Evolutionary conservation across 805 yeast species (phyloP).

Genomic region (Yamadazyma tumulicola): DNA sequence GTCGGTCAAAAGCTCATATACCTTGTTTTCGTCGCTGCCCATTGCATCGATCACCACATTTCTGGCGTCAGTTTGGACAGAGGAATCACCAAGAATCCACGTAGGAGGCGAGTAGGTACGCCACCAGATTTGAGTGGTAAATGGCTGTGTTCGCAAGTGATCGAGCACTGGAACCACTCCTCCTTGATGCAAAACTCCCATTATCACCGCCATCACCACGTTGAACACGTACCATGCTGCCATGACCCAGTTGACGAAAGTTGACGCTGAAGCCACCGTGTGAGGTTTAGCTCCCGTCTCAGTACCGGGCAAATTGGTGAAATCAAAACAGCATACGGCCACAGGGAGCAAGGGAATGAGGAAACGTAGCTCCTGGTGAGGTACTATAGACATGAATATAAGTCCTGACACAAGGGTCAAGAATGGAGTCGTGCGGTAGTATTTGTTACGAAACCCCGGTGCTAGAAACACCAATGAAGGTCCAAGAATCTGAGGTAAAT

Average conservation of each 20-base stretch:
- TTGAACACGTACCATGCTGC: slow-evolving; percentile 66
- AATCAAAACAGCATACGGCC: slow-evolving; percentile 53
- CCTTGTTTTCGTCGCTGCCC: slow-evolving; percentile 36
- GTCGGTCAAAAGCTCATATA: slow-evolving; percentile 3
- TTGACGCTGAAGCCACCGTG: slow-evolving; percentile 7
- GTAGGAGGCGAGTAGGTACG: slow-evolving; percentile 91
- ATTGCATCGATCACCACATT: slow-evolving; percentile 43
- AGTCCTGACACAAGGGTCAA: slow-evolving; percentile 63
- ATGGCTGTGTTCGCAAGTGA: neutral
- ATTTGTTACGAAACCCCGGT: slow-evolving; percentile 29
- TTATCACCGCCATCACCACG: slow-evolving; percentile 49
- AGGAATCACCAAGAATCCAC: slow-evolving; percentile 57
- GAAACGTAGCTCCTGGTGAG: slow-evolving; percentile 94
- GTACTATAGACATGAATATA: slow-evolving; percentile 59
- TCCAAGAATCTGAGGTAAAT: slow-evolving; percentile 79
- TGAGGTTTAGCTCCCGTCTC: slow-evolving; percentile 10
- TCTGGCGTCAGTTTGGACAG: slow-evolving; percentile 3
- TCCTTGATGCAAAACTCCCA: slow-evolving; percentile 87
- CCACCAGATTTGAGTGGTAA: slow-evolving; percentile 73
- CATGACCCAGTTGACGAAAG: slow-evolving; percentile 16
- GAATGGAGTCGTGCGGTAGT: slow-evolving; percentile 53
- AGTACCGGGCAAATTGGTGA: slow-evolving; percentile 18
- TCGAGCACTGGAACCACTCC: slow-evolving; percentile 72
- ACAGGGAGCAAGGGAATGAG: slow-evolving; percentile 76
- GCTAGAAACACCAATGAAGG: slow-evolving; percentile 57